Base-by-base conservation (phyloP, 139 green algal genomes). In the Tetradesmus obliquus region DNA sequence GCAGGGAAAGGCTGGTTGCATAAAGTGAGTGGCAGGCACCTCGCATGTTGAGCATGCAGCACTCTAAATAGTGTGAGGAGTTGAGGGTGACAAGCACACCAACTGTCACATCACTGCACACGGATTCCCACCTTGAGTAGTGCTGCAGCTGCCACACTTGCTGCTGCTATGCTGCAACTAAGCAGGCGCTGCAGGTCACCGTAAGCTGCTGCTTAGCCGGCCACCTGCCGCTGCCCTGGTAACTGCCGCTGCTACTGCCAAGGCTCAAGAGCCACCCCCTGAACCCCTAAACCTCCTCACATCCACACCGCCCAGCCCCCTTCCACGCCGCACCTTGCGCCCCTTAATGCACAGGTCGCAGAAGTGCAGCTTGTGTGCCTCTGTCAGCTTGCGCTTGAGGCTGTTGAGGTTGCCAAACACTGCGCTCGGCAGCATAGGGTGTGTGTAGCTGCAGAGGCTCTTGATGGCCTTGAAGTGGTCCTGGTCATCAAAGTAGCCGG, bases 281-380 rank as follows among this genome's bases (percentile, higher is more conserved):
- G 32, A 45, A 45, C 32, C 32, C 32, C 32, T 1, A 45, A 45
- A 45, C 0, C 32, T 45, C 32, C 0, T 45, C 32, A 45, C 32
- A 45, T 0, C 32, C 32, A 45, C 32, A 45, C 32, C 32, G 32
- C 32, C 0, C 13, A 72, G 62, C 62, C 10, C 12, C 71, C 24
- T 13, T 72, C 82, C 55, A 57, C 57, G 71, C 20, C 91, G 0
- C 88, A 98, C 97, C 97, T 99, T 99, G 72, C 98, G 93, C 17
- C 95, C 92, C 82, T 96, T 97, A 51, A 99, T 86, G 93, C 98
- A 99, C 54, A 99, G 94, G 86, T 98, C 94, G 90, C 98, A 99
- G 88, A 99, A 98, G 66, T 95, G 92, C 58, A 97, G 93, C 74
- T 96, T 95, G 88, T 95, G 91, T 9, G 93, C 84, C 22, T 86